Evolutionary conservation across 1,284 basidiomycete genomes (phyloP).

Genomic region (Boletus mariae): DNA sequence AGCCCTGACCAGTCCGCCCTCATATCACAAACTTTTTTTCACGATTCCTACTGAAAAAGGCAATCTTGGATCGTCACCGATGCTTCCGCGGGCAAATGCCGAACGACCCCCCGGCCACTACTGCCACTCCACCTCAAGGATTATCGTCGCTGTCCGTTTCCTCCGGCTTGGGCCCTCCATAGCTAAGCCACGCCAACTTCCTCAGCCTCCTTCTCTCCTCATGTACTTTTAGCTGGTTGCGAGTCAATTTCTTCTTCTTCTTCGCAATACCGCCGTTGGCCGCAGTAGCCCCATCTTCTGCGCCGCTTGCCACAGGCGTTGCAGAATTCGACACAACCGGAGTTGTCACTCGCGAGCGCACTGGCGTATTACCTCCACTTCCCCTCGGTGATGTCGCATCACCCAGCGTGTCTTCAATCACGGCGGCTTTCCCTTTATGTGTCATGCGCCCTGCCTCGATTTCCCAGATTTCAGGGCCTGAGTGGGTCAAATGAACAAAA

Average conservation of each 20-base stretch:
- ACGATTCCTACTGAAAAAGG: conserved; percentile 28
- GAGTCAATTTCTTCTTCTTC: conserved; percentile 90
- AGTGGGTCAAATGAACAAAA: conserved; percentile 20
- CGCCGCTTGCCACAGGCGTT: conserved; percentile 72
- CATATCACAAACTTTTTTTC: conserved; percentile 3
- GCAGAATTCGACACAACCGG: conserved; percentile 60
- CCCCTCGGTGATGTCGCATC: conserved; percentile 64
- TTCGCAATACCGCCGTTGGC: conserved; percentile 39
- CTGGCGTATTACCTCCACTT: conserved; percentile 67
- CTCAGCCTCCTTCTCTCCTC: conserved; percentile 78
- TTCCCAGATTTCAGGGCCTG: conserved; percentile 82
- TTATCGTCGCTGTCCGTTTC: conserved; percentile 67
- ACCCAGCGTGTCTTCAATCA: conserved; percentile 75
- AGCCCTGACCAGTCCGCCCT: background rate
- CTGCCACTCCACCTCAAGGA: conserved; percentile 8
- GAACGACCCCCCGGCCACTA: conserved; percentile 22
- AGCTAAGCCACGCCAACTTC: conserved; percentile 81
- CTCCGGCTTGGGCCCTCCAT: conserved; percentile 77
- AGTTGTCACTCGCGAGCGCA: conserved; percentile 57
- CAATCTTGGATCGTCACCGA: conserved; percentile 33
- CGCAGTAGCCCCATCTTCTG: conserved; percentile 49
- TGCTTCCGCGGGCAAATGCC: conserved; percentile 17
- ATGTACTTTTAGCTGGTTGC: conserved; percentile 87
- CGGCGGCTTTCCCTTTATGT: conserved; percentile 82
- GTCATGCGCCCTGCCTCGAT: conserved; percentile 78